Base-by-base conservation (phyloP, 257 asterid species). In the Solanum piurae region DNA sequence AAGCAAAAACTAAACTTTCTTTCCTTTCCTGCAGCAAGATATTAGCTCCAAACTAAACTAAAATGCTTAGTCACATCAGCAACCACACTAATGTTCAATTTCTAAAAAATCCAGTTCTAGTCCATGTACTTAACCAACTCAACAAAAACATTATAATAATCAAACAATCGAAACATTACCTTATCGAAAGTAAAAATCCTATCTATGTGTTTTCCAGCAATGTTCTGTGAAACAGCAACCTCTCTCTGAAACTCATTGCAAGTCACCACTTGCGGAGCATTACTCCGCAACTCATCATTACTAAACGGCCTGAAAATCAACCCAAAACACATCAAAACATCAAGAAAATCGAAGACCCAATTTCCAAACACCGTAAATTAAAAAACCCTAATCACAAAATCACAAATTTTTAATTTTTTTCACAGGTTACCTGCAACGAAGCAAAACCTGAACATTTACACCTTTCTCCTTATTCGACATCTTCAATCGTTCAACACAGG, bases 381-480 rank as follows among this genome's bases (percentile, higher is more conserved):
- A 11, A 25, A 9, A 83, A 12, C 42, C 38, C 46, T 68, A 31
- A 21, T 23, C 37, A 23, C 9, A n/a, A 72, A 29, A 7, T 62
- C 5, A 38, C 9, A 6, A 85, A 0, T n/a, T 62, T 62, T 62
- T 11, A 62, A 62, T 62, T 9, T n/a, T n/a, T 9, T 62, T n/a
- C 31, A 25, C 44, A 72, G 49, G 31, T 91, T 69, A 96, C 99
- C 99, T 93, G 93, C 99, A 96, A 34, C 99, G 99, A 86, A 96
- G 98, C 46, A 96, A 95, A 85, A 96, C 99, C 92, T 96, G 99
- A 37, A 96, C 98, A 88, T 96, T 96, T 9, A 96, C 99, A 0
- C 99, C 98, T 73, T 96, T 94, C 88, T 94, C 98, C 46, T 94
- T 96, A 89, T 86, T 79, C 74, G 98, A 94, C 98, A 96, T 96